A percentile compares a stretch with the other conserved stretches of the same genome.
Evolutionary conservation across 1,139 yeast genomes (phyloP).

Genomic region (Yamadazyma atlantica): DNA sequence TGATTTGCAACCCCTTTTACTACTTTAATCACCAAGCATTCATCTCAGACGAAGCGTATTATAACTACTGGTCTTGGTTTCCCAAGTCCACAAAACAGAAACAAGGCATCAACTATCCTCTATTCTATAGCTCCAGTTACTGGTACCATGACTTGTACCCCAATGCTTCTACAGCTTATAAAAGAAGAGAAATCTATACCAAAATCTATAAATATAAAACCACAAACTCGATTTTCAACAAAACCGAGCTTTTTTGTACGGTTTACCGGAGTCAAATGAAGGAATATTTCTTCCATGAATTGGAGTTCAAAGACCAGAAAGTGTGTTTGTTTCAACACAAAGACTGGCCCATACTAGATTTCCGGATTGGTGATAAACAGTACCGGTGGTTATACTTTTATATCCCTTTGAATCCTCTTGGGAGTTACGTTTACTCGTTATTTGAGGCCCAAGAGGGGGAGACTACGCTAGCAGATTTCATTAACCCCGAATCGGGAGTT

Average conservation of each 20-base stretch:
- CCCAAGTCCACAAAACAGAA: constrained; percentile 4
- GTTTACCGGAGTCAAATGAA: constrained; percentile 2
- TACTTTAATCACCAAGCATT: constrained; percentile 5
- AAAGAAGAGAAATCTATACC: constrained; percentile 5
- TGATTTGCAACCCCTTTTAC: constrained; percentile 2
- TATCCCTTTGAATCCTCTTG: background rate
- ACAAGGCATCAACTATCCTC: constrained; percentile 2
- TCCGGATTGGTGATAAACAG: constrained; percentile 4
- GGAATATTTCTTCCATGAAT: constrained; percentile 1
- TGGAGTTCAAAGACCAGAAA: constrained; percentile 1
- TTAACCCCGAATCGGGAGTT: constrained; percentile 1
- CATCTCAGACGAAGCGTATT: constrained; percentile 4
- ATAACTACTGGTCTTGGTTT: constrained; percentile 4
- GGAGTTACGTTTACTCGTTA: constrained; percentile 3
- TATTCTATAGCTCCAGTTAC: constrained; percentile 1
- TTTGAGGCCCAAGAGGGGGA: constrained; percentile 5
- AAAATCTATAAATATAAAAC: constrained; percentile 4
- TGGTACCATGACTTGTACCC: constrained; percentile 3
- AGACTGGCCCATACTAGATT: constrained; percentile 3
- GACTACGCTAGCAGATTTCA: constrained; percentile 1
- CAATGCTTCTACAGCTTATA: background rate
- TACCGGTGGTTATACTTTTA: constrained; percentile 6
- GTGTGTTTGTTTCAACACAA: constrained; percentile 3
- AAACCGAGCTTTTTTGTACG: constrained; percentile 3
- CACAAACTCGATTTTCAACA: constrained; percentile 2